A percentile compares a stretch with the other conserved stretches of the same genome.
phyloP scores from a whole-genome alignment of 345 rosid genomes.

The Gynandropsis gynandra region DNA sequence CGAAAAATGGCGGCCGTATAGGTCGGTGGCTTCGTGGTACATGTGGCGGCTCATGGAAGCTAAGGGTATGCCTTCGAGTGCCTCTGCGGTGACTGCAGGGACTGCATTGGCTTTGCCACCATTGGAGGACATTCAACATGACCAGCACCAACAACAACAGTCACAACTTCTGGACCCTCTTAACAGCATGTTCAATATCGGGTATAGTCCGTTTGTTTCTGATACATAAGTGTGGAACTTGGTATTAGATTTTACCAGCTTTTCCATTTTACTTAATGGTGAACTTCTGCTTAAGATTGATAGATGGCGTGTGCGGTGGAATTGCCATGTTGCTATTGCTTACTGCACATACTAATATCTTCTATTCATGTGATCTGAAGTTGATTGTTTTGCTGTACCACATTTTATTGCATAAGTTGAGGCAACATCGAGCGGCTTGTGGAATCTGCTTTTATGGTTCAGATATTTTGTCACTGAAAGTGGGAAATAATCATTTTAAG shows the following conservation, averaged over 20 bases:
- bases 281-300: constrained; percentile 4
- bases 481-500: background rate
- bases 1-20: constrained; percentile 95
- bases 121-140: constrained; percentile 35
- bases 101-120: constrained; percentile 44
- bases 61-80: constrained; percentile 61
- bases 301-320: background rate
- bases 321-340: constrained; percentile 1
- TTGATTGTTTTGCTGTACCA: background rate
- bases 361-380: background rate
- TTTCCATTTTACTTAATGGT: background rate
- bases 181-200: constrained; percentile 79
- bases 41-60: constrained; percentile 79
- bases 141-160: constrained; percentile 42
- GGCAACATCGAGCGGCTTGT: constrained; percentile 1
- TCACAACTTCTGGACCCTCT: constrained; percentile 76
- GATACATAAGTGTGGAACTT: constrained; percentile 15
- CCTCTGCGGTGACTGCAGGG: constrained; percentile 47
- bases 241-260: constrained; percentile 10
- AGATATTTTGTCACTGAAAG: background rate
- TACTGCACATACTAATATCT: constrained; percentile 3
- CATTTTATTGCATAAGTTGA: background rate
- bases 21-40: constrained; percentile 92
- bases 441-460: constrained; percentile 3
- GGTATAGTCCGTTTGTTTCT: constrained; percentile 41